These are phyloP conservation scores for Aegle marmelos DNA, from an alignment of 345 rosid species.

Conservation along the genomic window DNA sequence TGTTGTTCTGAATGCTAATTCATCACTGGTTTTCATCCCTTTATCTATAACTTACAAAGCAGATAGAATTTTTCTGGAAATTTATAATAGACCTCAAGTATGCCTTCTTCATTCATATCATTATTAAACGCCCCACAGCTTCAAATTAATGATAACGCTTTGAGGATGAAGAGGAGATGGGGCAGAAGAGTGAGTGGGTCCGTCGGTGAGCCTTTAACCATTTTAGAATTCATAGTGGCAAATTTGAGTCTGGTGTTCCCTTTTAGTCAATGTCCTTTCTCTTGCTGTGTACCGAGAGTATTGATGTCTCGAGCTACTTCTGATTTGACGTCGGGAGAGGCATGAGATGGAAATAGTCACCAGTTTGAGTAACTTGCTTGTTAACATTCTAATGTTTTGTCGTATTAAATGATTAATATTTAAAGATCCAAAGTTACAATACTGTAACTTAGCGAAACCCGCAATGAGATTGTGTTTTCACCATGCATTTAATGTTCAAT, in stretches of 20 bases:
- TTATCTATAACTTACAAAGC: not conserved
- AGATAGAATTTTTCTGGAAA: not conserved
- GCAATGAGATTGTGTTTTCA: not conserved
- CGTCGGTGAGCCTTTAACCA: slow-evolving; percentile 20
- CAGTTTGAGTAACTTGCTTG: not conserved
- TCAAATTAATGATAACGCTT: slow-evolving; percentile 76
- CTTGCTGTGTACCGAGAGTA: not conserved
- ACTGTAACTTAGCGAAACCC: not conserved
- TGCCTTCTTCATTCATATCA: not conserved
- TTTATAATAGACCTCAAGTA: no score
- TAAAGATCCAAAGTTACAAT: not conserved
- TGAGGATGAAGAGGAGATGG: slow-evolving; percentile 91
- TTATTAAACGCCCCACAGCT: slow-evolving; percentile 46
- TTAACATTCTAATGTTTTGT: not conserved
- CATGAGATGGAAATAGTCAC: not conserved
- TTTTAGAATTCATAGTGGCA: not conserved
- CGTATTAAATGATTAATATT: not conserved
- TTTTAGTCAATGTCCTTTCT: not conserved
- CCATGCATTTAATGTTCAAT: not conserved
- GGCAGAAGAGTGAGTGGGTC: slow-evolving; percentile 30
- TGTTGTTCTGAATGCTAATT: not conserved
- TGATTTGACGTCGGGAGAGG: not conserved
- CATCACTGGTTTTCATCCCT: no score
- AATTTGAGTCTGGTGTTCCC: not conserved
- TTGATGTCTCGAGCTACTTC: not conserved